Evolutionary conservation across 768 basidiomycete genomes (phyloP).

Genomic region (Mycena maculata): DNA sequence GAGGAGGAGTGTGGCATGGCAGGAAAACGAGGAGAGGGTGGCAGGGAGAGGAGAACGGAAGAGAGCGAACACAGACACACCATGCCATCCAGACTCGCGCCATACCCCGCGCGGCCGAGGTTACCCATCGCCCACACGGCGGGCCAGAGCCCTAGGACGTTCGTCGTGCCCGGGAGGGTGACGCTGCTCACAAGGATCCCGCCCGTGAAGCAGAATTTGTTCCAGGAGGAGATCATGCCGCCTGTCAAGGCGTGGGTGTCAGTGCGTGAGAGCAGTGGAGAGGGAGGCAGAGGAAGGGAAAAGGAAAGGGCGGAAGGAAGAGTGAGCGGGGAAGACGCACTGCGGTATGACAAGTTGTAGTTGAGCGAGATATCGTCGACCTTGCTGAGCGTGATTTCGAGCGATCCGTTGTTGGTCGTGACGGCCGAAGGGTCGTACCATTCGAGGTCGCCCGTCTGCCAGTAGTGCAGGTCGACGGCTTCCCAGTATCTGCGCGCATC

Average conservation of each 20-base stretch:
- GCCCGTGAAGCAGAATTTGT: constrained; percentile 83
- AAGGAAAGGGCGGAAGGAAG: background rate
- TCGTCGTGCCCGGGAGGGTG: constrained; percentile 72
- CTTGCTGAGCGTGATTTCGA: constrained; percentile 74
- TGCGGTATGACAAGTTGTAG: constrained; percentile 47
- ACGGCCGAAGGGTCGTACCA: constrained; percentile 86
- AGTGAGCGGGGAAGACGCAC: constrained; percentile 9
- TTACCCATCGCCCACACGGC: constrained; percentile 84
- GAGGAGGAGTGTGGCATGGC: background rate
- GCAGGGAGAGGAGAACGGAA: constrained; percentile 36
- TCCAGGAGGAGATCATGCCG: constrained; percentile 63
- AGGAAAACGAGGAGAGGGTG: background rate
- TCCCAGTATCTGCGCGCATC: constrained; percentile 72
- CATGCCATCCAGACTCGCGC: constrained; percentile 85
- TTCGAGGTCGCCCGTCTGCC: constrained; percentile 81
- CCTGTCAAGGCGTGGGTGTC: constrained; percentile 29
- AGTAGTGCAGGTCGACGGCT: constrained; percentile 82
- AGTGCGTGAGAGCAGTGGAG: constrained; percentile 4
- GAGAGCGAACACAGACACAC: constrained; percentile 45
- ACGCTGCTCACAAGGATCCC: constrained; percentile 78
- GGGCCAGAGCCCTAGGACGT: constrained; percentile 80
- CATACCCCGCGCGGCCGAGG: constrained; percentile 84
- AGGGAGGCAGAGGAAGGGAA: background rate
- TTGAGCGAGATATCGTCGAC: constrained; percentile 65
- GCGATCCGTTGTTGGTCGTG: constrained; percentile 74